Base-by-base conservation (phyloP, 2,329 filamentous ascomycete genomes). In the Magnaporthiopsis incrustans region DNA sequence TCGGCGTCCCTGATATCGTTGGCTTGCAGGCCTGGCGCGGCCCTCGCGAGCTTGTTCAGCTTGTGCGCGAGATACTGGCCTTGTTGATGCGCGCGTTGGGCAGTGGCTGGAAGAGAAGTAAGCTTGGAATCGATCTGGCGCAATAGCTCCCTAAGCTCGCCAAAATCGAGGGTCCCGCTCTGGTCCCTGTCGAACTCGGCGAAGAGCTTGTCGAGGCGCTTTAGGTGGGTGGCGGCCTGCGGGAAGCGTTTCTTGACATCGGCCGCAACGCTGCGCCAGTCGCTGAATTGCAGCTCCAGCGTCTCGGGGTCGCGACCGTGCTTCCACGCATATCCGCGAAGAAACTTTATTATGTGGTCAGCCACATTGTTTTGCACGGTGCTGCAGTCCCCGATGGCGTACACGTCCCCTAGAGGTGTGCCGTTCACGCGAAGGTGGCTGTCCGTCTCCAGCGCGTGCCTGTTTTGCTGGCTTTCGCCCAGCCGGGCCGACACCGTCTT, bases 281-380 rank as follows among this genome's bases (percentile, higher is more conserved):
- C 92, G 33, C 81, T 79, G 77, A 97, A 99, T 63, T 86, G 89
- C 53, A 99, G 84, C 58, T 94, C 87, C 65, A 98, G 82, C n/a
- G 87, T 90, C 74, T 96, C 88, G 0, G 94, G 94, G 71, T 98
- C 90, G 71, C 90, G 89, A 73, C 93, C 94, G 68, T 90, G 91
- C 76, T 97, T 94, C 88, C 90, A 97, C 12, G 95, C 92, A 2
- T 96, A 82, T 22, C 87, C 91, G 66, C 92, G 92, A 14, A 99
- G 83, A 77, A 98, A 99, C 26, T 86, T 89, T 60, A 97, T 83
- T 70, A 99, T 88, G 77, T 97, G 89, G 72, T 96, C 91, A 3
- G 93, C 91, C 2, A 98, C 82, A 70, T 99, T 99, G 80, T 99
- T 99, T 73, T 99, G 96, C 0, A 99, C 94, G 0, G 96, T 99